A percentile compares a stretch with the other conserved stretches of the same genome.
Evolutionary conservation across 768 basidiomycete species (phyloP).

Genomic region (Lactarius hengduanensis): DNA sequence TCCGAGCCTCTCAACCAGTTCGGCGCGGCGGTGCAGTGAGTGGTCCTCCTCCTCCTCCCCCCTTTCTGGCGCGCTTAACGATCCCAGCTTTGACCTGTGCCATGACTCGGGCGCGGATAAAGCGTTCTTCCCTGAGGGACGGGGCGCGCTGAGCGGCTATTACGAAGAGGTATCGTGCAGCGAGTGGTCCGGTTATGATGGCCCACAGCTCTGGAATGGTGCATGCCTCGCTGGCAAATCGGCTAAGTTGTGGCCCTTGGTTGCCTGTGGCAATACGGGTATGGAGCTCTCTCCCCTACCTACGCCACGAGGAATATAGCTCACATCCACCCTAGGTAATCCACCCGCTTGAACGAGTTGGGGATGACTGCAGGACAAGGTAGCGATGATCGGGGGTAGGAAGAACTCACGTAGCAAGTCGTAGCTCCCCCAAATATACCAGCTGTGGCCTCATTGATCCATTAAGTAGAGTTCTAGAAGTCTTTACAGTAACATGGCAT

Average conservation of each 20-base stretch:
- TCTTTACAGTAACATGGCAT: slow-evolving; percentile 21
- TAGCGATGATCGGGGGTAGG: background rate
- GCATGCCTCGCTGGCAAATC: slow-evolving; percentile 52
- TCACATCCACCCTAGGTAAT: slow-evolving; percentile 2
- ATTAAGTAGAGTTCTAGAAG: too few relatives aligned
- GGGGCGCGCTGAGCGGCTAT: slow-evolving; percentile 51
- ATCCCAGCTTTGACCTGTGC: slow-evolving; percentile 57
- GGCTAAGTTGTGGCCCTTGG: slow-evolving; percentile 50
- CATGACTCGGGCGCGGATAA: slow-evolving; percentile 51
- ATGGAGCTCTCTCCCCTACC: slow-evolving; percentile 8
- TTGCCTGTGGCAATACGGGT: slow-evolving; percentile 57
- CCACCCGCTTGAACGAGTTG: slow-evolving; percentile 10
- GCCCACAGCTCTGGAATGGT: slow-evolving; percentile 46
- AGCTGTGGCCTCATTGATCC: background rate
- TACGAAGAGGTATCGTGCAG: slow-evolving; percentile 57
- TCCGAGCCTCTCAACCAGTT: slow-evolving; percentile 40
- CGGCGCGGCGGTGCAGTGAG: slow-evolving; percentile 50
- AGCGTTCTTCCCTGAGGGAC: slow-evolving; percentile 56
- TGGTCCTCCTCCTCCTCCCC: background rate
- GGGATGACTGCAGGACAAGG: background rate
- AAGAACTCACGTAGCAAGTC: background rate
- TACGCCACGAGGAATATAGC: background rate
- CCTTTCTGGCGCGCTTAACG: background rate
- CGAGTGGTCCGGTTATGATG: slow-evolving; percentile 57
- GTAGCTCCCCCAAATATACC: background rate